phyloP scores from a whole-genome alignment of 352 stramenopile species.

The Phytopythium mirpurense region DNA sequence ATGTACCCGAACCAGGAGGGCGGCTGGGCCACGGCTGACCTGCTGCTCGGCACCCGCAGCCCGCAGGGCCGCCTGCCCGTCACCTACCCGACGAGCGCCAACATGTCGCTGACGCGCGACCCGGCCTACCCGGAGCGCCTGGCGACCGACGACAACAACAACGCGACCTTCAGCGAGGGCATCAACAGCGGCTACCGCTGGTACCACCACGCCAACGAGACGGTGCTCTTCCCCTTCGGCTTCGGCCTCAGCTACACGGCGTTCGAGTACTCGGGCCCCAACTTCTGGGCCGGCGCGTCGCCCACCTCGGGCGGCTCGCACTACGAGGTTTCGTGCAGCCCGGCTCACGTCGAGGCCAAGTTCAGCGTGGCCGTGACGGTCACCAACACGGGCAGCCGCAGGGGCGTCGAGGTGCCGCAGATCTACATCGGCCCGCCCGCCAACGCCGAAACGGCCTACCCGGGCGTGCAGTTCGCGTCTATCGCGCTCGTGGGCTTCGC shows the following conservation, averaged over 20 bases:
- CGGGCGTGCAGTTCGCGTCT: slow-evolving; percentile 21
- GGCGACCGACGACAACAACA: slow-evolving; percentile 15
- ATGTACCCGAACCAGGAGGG: slow-evolving; percentile 32
- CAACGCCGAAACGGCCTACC: slow-evolving; percentile 17
- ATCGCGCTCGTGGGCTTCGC: slow-evolving; percentile 21
- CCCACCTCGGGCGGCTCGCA: slow-evolving; percentile 12
- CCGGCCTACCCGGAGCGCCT: slow-evolving; percentile 22
- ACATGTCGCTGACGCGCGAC: slow-evolving; percentile 23
- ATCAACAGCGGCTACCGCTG: slow-evolving; percentile 29
- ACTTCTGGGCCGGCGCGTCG: slow-evolving; percentile 13
- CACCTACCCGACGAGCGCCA: slow-evolving; percentile 19
- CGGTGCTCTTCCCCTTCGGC: slow-evolving; percentile 26
- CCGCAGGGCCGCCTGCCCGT: slow-evolving; percentile 23
- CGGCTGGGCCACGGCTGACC: slow-evolving; percentile 22
- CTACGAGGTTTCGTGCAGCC: slow-evolving; percentile 24
- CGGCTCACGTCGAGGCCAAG: slow-evolving; percentile 12
- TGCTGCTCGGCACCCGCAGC: slow-evolving; percentile 24
- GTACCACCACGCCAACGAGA: slow-evolving; percentile 24
- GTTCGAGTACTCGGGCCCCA: slow-evolving; percentile 27
- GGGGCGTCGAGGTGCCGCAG: slow-evolving; percentile 26
- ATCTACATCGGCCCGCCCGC: slow-evolving; percentile 21
- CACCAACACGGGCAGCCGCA: slow-evolving; percentile 20
- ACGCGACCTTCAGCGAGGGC: slow-evolving; percentile 26
- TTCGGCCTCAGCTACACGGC: slow-evolving; percentile 26
- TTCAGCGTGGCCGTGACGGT: slow-evolving; percentile 23